A percentile compares a stretch with the other conserved stretches of the same genome.
Evolutionary conservation across 2,329 filamentous ascomycete genomes (phyloP).

Genomic region (Curvularia hawaiiensis): DNA sequence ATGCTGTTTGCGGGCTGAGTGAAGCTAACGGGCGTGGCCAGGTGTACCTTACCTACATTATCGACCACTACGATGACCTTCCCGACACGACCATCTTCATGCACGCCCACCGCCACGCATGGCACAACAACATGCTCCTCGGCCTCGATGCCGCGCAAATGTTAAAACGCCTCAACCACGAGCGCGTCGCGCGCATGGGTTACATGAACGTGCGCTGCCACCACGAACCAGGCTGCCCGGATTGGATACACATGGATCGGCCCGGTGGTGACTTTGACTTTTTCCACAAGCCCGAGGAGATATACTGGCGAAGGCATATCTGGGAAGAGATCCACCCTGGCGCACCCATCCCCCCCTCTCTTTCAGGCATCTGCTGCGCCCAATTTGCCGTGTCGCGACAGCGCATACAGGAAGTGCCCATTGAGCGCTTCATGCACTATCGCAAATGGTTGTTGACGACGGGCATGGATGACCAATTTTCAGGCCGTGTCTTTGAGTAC

Average conservation of each 20-base stretch:
- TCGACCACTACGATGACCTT: constrained; percentile 65
- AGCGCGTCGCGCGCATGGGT: constrained; percentile 57
- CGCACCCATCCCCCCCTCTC: constrained; percentile 42
- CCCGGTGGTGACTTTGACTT: constrained; percentile 48
- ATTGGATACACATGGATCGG: constrained; percentile 59
- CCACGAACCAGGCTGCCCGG: constrained; percentile 63
- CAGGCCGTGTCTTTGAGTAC: constrained; percentile 48
- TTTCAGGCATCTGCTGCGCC: constrained; percentile 59
- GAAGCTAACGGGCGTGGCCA: constrained; percentile 19
- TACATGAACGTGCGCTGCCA: constrained; percentile 67
- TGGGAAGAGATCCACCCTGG: constrained; percentile 52
- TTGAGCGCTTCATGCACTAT: constrained; percentile 58
- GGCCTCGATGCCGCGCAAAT: constrained; percentile 57
- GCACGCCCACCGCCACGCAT: constrained; percentile 60
- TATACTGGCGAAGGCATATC: constrained; percentile 39
- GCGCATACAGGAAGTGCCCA: constrained; percentile 55
- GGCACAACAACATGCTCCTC: constrained; percentile 65
- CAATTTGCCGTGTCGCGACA: constrained; percentile 60
- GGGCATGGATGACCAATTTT: constrained; percentile 45
- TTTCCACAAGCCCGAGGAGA: constrained; percentile 48
- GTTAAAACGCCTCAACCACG: constrained; percentile 57
- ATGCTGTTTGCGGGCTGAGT: neutral
- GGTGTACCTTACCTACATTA: constrained; percentile 65
- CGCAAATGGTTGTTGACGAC: constrained; percentile 58
- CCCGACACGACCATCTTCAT: constrained; percentile 65